Percentiles rank a stretch among this genome's conserved stretches.
Conservation (phyloP, 176 grass and related monocot genomes). For the Cenchrus fungigraminus region DNA sequence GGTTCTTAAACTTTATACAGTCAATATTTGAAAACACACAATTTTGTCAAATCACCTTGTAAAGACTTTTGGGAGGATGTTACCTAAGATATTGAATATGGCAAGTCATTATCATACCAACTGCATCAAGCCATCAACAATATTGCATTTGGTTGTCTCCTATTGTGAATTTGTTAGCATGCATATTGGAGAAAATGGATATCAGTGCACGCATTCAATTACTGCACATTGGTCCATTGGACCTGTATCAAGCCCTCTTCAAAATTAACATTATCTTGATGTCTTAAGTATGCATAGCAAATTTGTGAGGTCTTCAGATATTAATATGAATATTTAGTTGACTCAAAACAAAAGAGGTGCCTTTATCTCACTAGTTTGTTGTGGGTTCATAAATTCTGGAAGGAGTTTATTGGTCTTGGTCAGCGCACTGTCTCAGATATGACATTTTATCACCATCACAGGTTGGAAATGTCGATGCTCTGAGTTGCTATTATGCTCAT, state of each 20-base stretch:
- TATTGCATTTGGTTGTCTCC: slow-evolving; percentile 11
- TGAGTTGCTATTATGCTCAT: slow-evolving; percentile 98
- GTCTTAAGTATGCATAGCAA: neutral
- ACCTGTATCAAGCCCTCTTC: slow-evolving; percentile 6
- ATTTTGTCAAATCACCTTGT: slow-evolving; percentile 14
- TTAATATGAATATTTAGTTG: too few relatives aligned
- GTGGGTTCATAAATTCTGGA: neutral
- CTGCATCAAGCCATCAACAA: neutral
- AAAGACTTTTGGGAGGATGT: neutral
- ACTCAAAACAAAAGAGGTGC: neutral
- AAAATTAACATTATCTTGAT: neutral
- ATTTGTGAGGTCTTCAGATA: neutral
- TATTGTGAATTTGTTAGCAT: neutral
- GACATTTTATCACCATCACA: slow-evolving; percentile 42
- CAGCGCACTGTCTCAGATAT: slow-evolving; percentile 27
- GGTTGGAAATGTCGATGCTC: slow-evolving; percentile 91
- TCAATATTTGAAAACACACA: neutral
- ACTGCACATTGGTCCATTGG: neutral
- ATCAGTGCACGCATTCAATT: slow-evolving; percentile 14
- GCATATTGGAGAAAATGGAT: neutral
- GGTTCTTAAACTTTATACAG: neutral
- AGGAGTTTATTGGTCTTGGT: slow-evolving; percentile 1
- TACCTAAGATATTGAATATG: neutral
- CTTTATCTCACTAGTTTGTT: neutral
- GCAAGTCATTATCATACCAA: neutral